Conservation (phyloP, 768 basidiomycete genomes). For the Leccinum boreale region DNA sequence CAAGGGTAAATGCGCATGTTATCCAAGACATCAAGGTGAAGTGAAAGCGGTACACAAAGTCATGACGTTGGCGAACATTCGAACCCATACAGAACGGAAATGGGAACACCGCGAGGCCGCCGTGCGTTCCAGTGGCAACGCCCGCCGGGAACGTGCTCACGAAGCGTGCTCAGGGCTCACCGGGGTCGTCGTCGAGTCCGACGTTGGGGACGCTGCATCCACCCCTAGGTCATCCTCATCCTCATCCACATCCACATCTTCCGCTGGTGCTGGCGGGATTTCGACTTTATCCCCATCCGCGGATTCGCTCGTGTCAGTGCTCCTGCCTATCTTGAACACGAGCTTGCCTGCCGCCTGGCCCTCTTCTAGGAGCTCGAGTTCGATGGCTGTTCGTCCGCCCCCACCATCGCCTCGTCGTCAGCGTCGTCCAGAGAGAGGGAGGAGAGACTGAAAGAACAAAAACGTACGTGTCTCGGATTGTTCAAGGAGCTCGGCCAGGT, state of each 20-base stretch:
- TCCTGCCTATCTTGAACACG: slow-evolving; percentile 26
- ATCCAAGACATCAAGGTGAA: slow-evolving; percentile 6
- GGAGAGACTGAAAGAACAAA: neutral
- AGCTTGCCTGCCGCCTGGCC: slow-evolving; percentile 30
- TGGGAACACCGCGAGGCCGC: neutral
- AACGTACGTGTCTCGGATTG: slow-evolving; percentile 29
- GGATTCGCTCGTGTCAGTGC: neutral
- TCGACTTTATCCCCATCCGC: neutral
- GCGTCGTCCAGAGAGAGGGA: neutral
- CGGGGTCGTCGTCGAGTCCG: neutral
- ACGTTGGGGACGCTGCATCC: neutral
- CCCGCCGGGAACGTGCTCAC: neutral
- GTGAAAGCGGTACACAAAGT: neutral
- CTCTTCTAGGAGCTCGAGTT: slow-evolving; percentile 31
- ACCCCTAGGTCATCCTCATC: neutral
- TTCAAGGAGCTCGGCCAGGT: slow-evolving; percentile 30
- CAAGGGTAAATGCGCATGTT: slow-evolving; percentile 1
- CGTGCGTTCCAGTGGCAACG: neutral
- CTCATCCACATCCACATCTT: neutral
- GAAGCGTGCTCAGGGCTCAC: neutral
- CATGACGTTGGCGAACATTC: neutral
- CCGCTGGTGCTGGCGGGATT: neutral
- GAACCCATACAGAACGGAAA: neutral
- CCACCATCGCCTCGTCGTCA: neutral
- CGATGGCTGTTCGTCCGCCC: slow-evolving; percentile 19